Evolutionary conservation across 2,329 filamentous ascomycete genomes (phyloP), one percentile per base, ranked within the genome.

Genomic region (Seiridium unicorne): DNA sequence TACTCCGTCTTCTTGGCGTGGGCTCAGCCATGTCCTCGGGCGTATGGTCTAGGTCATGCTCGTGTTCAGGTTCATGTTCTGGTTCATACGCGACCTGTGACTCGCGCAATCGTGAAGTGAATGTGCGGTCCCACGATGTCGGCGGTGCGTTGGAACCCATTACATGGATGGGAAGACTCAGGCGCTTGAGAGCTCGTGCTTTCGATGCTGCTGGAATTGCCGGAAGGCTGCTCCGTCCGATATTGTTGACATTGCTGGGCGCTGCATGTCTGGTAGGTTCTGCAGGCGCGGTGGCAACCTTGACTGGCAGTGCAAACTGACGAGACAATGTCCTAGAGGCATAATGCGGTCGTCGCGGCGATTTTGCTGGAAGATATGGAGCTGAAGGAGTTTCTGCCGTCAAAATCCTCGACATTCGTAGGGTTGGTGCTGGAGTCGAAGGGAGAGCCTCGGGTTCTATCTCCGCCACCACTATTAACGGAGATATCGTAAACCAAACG

Each of bases 381-480:
- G 42, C 42, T 36, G 55, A 32, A 26, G 46, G 26, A 35, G 44
- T 38, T 3, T 51, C 46, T n/a, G 48, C 5, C n/a, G 44, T 51
- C 46, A 51, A 40, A 9, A 59, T 31, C 3, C 44, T 59, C 13
- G 58, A 51, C 10, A 58, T 18, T 32, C 60, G 60, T 5, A 11
- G 44, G 31, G 42, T 46, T 11, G 42, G 9, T 3, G 6, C 40
- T 10, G 48, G 60, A 9, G 48, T 38, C 26, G 18, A 31, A 36
- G 32, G 31, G 4, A 51, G 9, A 18, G 32, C 36, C 5, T 47
- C 42, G 10, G 60, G 60, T n/a, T 59, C 44, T 5, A 61, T 40
- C 18, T 59, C 44, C 36, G 60, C 60, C n/a, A 61, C 57, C 6
- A 61, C 62, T 64, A 72, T 71, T n/a, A 70, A 61, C 4, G 67